Percentiles rank a stretch among this genome's conserved stretches.
These are phyloP conservation scores for Margaritispora aquatica DNA, from an alignment of 495 filamentous ascomycete genomes.

Conservation along the genomic window DNA sequence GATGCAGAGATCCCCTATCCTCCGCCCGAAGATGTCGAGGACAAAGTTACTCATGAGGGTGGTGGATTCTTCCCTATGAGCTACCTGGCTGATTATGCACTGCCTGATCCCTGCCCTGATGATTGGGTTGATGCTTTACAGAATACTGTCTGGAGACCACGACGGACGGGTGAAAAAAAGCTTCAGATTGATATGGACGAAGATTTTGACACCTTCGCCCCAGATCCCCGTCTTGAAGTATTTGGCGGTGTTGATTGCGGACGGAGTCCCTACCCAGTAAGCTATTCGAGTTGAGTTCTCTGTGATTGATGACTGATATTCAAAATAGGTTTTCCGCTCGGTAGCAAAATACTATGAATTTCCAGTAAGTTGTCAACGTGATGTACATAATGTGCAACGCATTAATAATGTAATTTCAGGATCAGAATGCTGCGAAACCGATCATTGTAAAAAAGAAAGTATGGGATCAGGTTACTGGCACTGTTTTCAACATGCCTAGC, in stretches of 20 bases:
- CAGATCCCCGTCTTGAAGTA: constrained; percentile 1
- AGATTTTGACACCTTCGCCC: constrained; percentile 1
- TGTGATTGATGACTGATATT: not conserved
- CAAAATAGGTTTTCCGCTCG: constrained; percentile 5
- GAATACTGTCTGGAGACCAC: constrained; percentile 18
- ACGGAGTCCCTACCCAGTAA: constrained; percentile 17
- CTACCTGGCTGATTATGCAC: constrained; percentile 6
- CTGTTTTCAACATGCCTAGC: constrained; percentile 24
- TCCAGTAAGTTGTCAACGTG: not conserved
- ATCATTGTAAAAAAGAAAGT: constrained; percentile 12
- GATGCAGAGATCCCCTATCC: not conserved
- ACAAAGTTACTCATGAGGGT: not conserved
- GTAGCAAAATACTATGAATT: constrained; percentile 4
- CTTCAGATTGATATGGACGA: constrained; percentile 11
- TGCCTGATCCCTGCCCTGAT: not conserved
- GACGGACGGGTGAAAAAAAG: constrained; percentile 14
- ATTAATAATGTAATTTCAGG: no score
- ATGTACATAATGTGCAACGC: not conserved
- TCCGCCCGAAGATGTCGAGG: not conserved
- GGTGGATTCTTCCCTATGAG: constrained; percentile 17
- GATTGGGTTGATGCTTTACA: constrained; percentile 4
- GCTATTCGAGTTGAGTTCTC: not conserved
- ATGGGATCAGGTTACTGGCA: constrained; percentile 21
- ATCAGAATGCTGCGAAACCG: no score
- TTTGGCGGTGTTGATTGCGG: constrained; percentile 24